A percentile compares a stretch with the other conserved stretches of the same genome.
phyloP scores from a whole-genome alignment of 2,329 filamentous ascomycete genomes.

The Alternaria alternata region DNA sequence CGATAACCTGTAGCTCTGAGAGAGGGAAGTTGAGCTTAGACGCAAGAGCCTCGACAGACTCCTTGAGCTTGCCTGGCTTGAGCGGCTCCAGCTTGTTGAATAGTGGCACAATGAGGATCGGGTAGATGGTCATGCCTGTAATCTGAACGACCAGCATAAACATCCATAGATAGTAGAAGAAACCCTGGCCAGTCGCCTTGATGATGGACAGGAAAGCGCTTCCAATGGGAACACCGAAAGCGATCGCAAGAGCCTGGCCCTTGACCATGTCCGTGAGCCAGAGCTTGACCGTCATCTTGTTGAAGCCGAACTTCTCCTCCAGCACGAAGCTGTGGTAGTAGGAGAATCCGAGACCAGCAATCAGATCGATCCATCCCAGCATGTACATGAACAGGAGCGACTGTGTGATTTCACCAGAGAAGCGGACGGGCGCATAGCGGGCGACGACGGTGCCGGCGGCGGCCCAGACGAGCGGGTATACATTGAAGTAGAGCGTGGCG shows the following conservation, averaged over 20 bases:
- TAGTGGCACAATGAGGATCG: slow-evolving; percentile 88
- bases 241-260: slow-evolving; percentile 80
- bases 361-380: slow-evolving; percentile 82
- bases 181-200: slow-evolving; percentile 88
- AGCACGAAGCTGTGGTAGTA: slow-evolving; percentile 96
- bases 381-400: slow-evolving; percentile 90
- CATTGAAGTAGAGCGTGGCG: slow-evolving; percentile 86
- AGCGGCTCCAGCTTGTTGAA: slow-evolving; percentile 99
- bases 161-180: slow-evolving; percentile 98
- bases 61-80: slow-evolving; percentile 85
- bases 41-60: slow-evolving; percentile 83
- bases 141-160: slow-evolving; percentile 90
- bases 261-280: slow-evolving; percentile 94
- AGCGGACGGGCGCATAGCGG: slow-evolving; percentile 76
- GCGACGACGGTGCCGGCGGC: slow-evolving; percentile 78
- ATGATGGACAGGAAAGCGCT: slow-evolving; percentile 93
- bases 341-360: slow-evolving; percentile 79
- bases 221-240: slow-evolving; percentile 85
- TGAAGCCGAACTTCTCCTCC: slow-evolving; percentile 97
- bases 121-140: slow-evolving; percentile 95
- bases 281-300: slow-evolving; percentile 91
- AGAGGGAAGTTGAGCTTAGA: slow-evolving; percentile 88
- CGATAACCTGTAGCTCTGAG: slow-evolving; percentile 91
- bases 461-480: slow-evolving; percentile 90
- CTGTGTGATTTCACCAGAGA: slow-evolving; percentile 91